phyloP scores from a whole-genome alignment of 306 rosid genomes.

The Vicia faba region DNA sequence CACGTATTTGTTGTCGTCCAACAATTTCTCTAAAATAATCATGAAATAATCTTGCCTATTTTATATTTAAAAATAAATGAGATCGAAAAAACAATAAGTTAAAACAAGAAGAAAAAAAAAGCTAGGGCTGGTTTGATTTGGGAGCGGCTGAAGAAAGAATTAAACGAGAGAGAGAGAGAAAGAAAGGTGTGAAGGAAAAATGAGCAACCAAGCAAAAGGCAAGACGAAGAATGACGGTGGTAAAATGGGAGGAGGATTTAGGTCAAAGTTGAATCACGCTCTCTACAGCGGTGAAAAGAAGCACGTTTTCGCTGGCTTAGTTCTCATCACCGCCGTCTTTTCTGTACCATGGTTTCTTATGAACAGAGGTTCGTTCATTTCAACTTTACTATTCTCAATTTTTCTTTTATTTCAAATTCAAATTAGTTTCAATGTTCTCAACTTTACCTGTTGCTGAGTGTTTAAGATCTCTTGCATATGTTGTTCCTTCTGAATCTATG shows the following conservation, averaged over 20 bases:
- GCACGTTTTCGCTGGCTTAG: constrained; percentile 77
- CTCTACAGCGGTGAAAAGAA: constrained; percentile 88
- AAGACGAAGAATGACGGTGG: constrained; percentile 28
- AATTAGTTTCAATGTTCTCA: not conserved
- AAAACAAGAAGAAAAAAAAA: no score
- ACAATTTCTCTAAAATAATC: no score
- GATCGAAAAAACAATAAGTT: no score
- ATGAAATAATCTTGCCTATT: no score
- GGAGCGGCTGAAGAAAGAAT: not conserved
- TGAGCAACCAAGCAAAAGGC: constrained; percentile 60
- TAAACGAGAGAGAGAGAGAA: no score
- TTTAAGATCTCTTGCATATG: no score
- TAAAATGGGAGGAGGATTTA: constrained; percentile 50
- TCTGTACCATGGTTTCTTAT: constrained; percentile 73
- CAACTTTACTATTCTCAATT: not conserved
- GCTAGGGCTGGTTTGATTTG: not conserved
- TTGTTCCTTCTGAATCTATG: no score
- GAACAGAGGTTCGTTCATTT: constrained; percentile 58
- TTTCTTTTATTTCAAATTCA: not conserved
- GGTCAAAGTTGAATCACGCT: constrained; percentile 61
- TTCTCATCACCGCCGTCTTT: constrained; percentile 61
- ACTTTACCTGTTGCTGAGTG: no score
- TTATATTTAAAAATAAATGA: no score
- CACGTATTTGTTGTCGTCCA: no score
- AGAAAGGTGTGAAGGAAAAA: no score